Evolutionary conservation across 2,329 filamentous ascomycete species (phyloP), one percentile per base, ranked within the genome.

Genomic region (Pseudomassariella vexata): DNA sequence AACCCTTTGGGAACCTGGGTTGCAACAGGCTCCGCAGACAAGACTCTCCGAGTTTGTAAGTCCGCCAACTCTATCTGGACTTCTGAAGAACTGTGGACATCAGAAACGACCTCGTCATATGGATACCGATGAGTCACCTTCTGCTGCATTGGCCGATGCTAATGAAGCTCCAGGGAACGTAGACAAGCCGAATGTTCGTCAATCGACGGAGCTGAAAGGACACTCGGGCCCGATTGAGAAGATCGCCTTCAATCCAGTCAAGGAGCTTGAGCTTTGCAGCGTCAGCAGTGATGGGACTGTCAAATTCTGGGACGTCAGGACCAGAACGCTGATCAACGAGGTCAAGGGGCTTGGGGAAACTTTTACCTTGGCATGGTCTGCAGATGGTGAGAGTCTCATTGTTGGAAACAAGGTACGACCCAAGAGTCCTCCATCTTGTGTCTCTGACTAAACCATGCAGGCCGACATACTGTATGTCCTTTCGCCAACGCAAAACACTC

Each of bases 1-100:
- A 95, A 90, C 44, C 85, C 89, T 0, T 68, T 85, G 0, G 88
- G 90, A 20, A 83, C 77, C 7, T 68, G 92, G 38, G 79, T 96
- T 39, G 90, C 90, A 1, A 94, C 89, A 1, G 88, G 87, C 3
- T 74, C 82, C 5, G 65, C 70, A 16, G 80, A 86, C 49, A 76
- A 73, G 45, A 83, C 74, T 7, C 59, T 90, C 33, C 77, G 85
- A 47, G 80, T 89, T 28, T 90, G 85, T 78, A 52, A 52, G 73
- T 67, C 8, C 18, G 12, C n/a, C n/a, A n/a, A n/a, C n/a, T n/a
- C 17, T 22, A 15, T 10, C 6, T 20, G 5, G 16, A n/a, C n/a
- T n/a, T n/a, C n/a, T n/a, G n/a, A n/a, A n/a, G n/a, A n/a, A n/a
- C n/a, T n/a, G n/a, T n/a, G n/a, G n/a, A n/a, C n/a, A n/a, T n/a